phyloP scores from a whole-genome alignment of 1,139 yeast species.

The Yamadazyma dendronema region DNA sequence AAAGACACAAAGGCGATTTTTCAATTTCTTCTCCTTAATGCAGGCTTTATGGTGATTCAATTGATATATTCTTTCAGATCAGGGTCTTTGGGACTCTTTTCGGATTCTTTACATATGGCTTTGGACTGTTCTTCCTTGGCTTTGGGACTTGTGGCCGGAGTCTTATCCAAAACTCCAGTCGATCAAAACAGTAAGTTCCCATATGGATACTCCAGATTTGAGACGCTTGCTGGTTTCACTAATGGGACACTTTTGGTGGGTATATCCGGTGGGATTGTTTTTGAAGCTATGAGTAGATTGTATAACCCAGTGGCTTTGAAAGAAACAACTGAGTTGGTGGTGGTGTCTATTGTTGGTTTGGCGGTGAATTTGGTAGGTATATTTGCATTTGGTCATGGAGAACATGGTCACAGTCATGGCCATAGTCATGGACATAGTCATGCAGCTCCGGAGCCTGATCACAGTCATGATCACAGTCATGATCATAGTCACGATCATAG shows the following conservation, averaged over 20 bases:
- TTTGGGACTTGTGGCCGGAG: constrained; percentile 86
- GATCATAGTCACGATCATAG: constrained; percentile 16
- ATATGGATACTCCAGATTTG: constrained; percentile 81
- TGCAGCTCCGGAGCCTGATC: too few species aligned
- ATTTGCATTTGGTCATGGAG: constrained; percentile 87
- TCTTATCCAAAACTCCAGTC: constrained; percentile 43
- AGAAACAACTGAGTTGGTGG: constrained; percentile 78
- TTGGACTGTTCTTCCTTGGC: constrained; percentile 89
- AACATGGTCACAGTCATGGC: constrained; percentile 29
- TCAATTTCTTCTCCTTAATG: constrained; percentile 78
- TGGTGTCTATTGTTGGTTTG: constrained; percentile 82
- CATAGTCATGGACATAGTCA: constrained; percentile 6
- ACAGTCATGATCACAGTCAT: constrained; percentile 10
- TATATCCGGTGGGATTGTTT: constrained; percentile 81
- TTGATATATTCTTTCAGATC: constrained; percentile 88
- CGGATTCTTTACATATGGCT: constrained; percentile 96
- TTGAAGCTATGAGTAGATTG: constrained; percentile 83
- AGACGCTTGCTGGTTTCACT: constrained; percentile 91
- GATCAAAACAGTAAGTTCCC: constrained; percentile 72
- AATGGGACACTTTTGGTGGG: constrained; percentile 87
- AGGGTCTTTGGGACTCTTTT: constrained; percentile 83
- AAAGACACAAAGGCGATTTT: constrained; percentile 86
- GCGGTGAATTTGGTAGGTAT: constrained; percentile 89
- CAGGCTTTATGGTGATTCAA: constrained; percentile 93
- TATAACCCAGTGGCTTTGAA: constrained; percentile 73